Evolutionary conservation across 2,329 filamentous ascomycete genomes (phyloP).

Genomic region (Raffaelea ambrosiae): DNA sequence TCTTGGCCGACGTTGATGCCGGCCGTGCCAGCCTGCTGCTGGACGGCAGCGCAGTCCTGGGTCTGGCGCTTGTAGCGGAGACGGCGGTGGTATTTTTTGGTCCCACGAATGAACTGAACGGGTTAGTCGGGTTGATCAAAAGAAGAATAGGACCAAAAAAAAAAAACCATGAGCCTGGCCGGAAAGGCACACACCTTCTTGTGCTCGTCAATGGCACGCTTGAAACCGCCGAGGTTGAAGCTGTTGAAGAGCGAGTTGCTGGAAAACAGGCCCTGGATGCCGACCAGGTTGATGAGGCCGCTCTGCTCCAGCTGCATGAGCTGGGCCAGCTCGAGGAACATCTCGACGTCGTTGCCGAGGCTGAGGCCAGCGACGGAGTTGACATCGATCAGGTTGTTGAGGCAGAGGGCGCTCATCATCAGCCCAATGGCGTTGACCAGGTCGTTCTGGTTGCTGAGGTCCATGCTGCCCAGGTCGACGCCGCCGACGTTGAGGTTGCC

Average conservation of each 20-base stretch:
- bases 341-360: slow-evolving; percentile 17
- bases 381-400: slow-evolving; percentile 16
- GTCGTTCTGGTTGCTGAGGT: slow-evolving; percentile 20
- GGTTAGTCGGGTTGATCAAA: too few relatives aligned
- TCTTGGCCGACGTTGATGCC: neutral
- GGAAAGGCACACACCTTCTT: slow-evolving; percentile 13
- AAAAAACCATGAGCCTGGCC: neutral
- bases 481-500: slow-evolving; percentile 17
- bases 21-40: neutral
- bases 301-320: slow-evolving; percentile 21
- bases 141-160: too few relatives aligned
- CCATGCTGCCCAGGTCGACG: slow-evolving; percentile 20
- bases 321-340: slow-evolving; percentile 24
- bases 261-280: slow-evolving; percentile 20
- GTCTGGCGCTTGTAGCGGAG: slow-evolving; percentile 13
- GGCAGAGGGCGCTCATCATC: slow-evolving; percentile 20
- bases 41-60: slow-evolving; percentile 1
- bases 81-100: slow-evolving; percentile 15
- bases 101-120: slow-evolving; percentile 13
- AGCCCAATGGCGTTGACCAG: slow-evolving; percentile 21
- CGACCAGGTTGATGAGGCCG: slow-evolving; percentile 18
- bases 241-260: slow-evolving; percentile 15
- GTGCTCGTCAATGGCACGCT: slow-evolving; percentile 18
- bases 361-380: slow-evolving; percentile 15
- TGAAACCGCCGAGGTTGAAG: slow-evolving; percentile 17